Conservation (phyloP, 257 asterid genomes). For the Petrea volubilis region DNA sequence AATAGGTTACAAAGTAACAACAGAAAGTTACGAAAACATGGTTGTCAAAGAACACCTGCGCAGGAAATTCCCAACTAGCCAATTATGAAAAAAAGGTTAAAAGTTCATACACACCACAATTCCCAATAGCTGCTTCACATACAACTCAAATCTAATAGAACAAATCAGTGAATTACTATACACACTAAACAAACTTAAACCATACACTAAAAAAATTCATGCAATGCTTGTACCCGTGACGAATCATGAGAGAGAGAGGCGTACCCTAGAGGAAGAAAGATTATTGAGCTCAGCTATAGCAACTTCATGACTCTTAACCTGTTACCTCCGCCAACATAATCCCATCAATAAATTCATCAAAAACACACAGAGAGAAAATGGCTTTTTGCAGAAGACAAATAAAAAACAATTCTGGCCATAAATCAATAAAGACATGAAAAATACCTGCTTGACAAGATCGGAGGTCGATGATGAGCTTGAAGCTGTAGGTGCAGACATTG, state of each 20-base stretch:
- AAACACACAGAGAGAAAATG: background rate
- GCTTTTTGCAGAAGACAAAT: background rate
- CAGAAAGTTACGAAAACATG: background rate
- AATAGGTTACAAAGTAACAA: background rate
- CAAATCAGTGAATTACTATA: background rate
- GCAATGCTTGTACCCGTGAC: background rate
- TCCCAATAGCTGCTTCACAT: background rate
- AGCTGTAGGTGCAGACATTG: conserved; percentile 21
- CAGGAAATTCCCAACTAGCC: background rate
- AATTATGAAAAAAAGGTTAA: background rate
- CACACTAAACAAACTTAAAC: background rate
- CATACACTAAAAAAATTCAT: background rate
- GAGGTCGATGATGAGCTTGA: conserved; percentile 22
- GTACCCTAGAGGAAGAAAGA: conserved; percentile 62
- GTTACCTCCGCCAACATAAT: conserved; percentile 16
- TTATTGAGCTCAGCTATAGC: conserved; percentile 70
- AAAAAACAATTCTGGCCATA: background rate
- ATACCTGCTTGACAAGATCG: conserved; percentile 34
- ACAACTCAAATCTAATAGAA: background rate
- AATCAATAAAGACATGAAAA: background rate
- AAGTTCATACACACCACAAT: background rate
- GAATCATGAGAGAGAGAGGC: background rate
- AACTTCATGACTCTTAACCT: conserved; percentile 69
- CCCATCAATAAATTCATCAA: conserved; percentile 3
- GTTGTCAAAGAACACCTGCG: background rate